Evolutionary conservation across 495 filamentous ascomycete species (phyloP), one percentile per base, ranked within the genome.

Genomic region (Penicillium maclennaniae): DNA sequence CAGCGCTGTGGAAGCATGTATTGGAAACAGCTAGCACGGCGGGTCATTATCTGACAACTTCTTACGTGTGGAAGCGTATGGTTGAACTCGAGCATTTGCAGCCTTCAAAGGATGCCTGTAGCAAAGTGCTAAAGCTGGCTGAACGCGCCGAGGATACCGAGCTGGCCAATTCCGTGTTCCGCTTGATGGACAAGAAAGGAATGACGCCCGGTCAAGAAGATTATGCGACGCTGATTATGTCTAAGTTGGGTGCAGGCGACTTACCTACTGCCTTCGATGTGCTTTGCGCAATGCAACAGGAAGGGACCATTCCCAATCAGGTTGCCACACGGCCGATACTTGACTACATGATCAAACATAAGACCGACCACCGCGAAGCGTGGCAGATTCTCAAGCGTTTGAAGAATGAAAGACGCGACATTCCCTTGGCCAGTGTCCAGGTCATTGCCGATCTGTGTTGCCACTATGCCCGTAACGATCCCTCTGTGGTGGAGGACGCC

Each of bases 181-280:
- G 60, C 12, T 73, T 73, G 52, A 60, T 81, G 2, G 47, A 55
- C 49, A 69, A 76, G 4, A 75, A 82, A 14, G 78, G 73, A 1
- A 65, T 78, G 19, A 66, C 73, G 34, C 75, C 89, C 26, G 68
- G 75, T 3, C 56, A 75, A 5, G 77, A 85, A 44, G 88, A 96
- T 62, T 96, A 93, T 69, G 88, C 92, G 65, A 75, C 81, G 26
- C 76, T 96, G 15, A 63, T 91, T 17, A 80, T 87, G 49, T 75
- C 83, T 31, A 87, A 95, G 62, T 66, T 79, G n/a, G 63, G 59
- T n/a, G 65, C 69, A 6, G 76, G 75, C 1, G 79, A 86, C 49
- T 52, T 88, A 9, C 61, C 55, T 27, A 73, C 76, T 34, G 82
- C 80, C 1, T 79, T 90, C 21, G 73, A 79, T 28, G 71, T 86